Evolutionary conservation across 176 grass and related monocot species (phyloP).

Genomic region (Rhipidocladum racemiflorum): DNA sequence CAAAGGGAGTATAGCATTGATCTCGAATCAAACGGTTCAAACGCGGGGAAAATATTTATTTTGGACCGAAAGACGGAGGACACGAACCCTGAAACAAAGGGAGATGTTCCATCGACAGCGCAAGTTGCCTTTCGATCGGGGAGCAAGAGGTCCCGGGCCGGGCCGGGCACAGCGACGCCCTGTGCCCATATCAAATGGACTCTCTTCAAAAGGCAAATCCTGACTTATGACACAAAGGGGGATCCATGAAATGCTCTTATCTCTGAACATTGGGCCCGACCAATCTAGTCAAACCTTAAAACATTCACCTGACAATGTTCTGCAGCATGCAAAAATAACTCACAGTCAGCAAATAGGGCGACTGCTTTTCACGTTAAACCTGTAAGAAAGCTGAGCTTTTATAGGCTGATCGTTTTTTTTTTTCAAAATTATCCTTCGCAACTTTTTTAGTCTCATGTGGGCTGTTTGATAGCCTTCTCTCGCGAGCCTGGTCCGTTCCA

Average conservation of each 20-base stretch:
- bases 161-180: no score
- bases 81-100: not conserved
- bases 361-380: no score
- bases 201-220: not conserved
- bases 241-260: not conserved
- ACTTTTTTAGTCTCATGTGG: no score
- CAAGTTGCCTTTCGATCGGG: not conserved
- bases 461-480: no score
- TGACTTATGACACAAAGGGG: not conserved
- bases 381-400: no score
- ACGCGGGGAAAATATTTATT: no score
- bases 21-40: not conserved
- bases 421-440: no score
- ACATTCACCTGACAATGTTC: not conserved
- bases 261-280: not conserved
- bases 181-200: not conserved
- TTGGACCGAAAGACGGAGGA: not conserved
- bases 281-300: not conserved
- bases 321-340: not conserved
- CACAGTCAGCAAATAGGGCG: not conserved
- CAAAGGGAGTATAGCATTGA: no score
- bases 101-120: not conserved
- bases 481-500: no score
- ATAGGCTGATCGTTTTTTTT: no score
- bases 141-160: not conserved